A percentile compares a stretch with the other conserved stretches of the same genome.
These are phyloP conservation scores for Naegleria gruberi DNA, from an alignment of 208 protist genomes.

Conservation along the genomic window DNA sequence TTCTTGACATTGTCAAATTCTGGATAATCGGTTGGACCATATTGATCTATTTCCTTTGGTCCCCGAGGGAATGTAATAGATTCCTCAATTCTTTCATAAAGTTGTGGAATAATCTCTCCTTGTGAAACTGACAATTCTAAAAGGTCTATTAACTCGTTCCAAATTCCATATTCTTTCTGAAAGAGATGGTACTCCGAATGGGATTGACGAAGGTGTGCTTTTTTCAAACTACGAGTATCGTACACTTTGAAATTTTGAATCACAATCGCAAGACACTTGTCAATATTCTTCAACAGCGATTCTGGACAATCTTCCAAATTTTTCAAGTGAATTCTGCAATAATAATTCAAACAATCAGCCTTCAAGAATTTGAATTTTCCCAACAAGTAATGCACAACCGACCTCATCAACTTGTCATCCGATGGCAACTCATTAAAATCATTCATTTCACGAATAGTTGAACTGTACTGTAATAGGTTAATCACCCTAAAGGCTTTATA, in stretches of 20 bases:
- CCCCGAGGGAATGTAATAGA: background rate
- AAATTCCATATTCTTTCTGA: background rate
- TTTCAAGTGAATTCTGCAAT: background rate
- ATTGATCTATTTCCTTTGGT: background rate
- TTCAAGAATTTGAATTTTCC: background rate
- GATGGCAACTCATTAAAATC: background rate
- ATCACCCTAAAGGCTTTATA: background rate
- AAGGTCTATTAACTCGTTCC: background rate
- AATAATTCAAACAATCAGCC: background rate
- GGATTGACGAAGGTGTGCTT: background rate
- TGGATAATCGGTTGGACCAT: no score
- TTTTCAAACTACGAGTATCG: background rate
- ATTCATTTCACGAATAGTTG: background rate
- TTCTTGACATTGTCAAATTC: background rate
- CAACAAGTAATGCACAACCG: background rate
- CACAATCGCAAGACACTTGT: background rate
- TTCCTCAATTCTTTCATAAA: background rate
- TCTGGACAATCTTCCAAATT: background rate
- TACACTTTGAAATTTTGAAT: background rate
- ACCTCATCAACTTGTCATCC: background rate
- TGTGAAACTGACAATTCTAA: background rate
- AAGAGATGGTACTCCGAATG: background rate
- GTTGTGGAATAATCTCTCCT: background rate
- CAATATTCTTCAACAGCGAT: background rate
- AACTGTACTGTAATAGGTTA: background rate